Evolutionary conservation across 306 rosid genomes (phyloP), one percentile per base, ranked within the genome.

Genomic region (Prunus padus): DNA sequence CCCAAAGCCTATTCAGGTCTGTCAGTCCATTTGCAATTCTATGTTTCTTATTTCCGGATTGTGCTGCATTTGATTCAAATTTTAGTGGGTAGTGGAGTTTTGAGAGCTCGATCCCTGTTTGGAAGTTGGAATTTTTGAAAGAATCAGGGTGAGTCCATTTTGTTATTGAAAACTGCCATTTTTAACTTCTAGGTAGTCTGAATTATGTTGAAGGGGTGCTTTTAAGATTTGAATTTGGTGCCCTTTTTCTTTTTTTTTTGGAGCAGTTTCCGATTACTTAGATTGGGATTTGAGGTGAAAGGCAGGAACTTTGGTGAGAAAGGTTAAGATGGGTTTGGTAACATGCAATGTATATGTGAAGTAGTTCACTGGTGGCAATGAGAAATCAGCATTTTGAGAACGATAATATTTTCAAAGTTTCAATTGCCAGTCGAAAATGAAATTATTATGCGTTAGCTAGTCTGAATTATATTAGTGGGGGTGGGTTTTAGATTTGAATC

Each of bases 1-100:
- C 25, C 93, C 98, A 50, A 87, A 92, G 74, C 77, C 99, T 69
- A 83, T 90, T 85, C 98, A 96, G 99, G 99, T 96, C 44, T 40
- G 86, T 73, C 49, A 62, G 30, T 45, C 72, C n/a, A n/a, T n/a
- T n/a, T 57, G 25, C 3, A 47, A 22, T 3, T 44, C 14, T 22
- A 13, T 67, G 55, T 15, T 67, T 10, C 4, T 45, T 67, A 16
- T 55, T 73, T 42, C 12, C 8, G 37, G 57, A 40, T 37, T 44
- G 22, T 25, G 49, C 18, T 69, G 6, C 6, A 65, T 56, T 66
- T 67, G 55, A 47, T 11, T 66, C 12, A 71, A 25, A 65, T 4
- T 69, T 37, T 13, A 14, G 19, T 10, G 19, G 47, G 20, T 25
- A 13, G 6, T 67, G 4, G 33, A 55, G 49, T 31, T 70, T 28